Conservation (phyloP, 2,329 filamentous ascomycete genomes). For the Simplicillium sp. region DNA sequence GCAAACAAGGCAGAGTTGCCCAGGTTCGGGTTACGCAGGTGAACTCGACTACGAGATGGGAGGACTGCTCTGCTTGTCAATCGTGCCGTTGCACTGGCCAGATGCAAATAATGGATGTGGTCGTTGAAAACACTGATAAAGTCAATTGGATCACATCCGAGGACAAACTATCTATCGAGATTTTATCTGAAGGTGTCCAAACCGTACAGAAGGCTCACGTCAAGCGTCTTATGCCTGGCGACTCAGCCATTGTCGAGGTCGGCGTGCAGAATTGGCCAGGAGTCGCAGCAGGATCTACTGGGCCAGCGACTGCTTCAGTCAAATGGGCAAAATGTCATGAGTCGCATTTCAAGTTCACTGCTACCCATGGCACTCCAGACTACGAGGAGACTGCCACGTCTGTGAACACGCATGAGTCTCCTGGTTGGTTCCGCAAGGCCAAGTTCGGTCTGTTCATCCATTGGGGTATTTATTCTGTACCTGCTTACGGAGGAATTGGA, state of each 20-base stretch:
- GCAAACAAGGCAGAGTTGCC: no score
- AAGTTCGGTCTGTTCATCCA: conserved; percentile 54
- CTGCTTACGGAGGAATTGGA: conserved; percentile 39
- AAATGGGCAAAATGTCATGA: background rate
- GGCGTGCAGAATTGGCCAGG: conserved; percentile 4
- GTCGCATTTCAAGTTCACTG: background rate
- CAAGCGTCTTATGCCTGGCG: conserved; percentile 4
- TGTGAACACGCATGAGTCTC: conserved; percentile 24
- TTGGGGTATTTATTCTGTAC: conserved; percentile 46
- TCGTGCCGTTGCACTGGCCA: background rate
- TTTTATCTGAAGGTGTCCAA: conserved; percentile 2
- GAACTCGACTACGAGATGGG: background rate
- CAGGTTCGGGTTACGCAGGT: background rate
- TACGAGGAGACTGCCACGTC: conserved; percentile 3
- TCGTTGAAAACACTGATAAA: conserved; percentile 3
- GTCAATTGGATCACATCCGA: conserved; percentile 1
- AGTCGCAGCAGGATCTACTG: conserved; percentile 1
- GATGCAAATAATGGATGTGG: conserved; percentile 5
- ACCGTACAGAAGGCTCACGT: conserved; percentile 2
- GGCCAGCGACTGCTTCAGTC: background rate
- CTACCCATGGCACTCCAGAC: background rate
- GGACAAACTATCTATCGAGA: conserved; percentile 2
- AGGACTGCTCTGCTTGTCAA: background rate
- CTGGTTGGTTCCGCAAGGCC: conserved; percentile 41
- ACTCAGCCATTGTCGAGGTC: conserved; percentile 4